Conservation (phyloP, 495 filamentous ascomycete species). For the Xylaria cubensis region DNA sequence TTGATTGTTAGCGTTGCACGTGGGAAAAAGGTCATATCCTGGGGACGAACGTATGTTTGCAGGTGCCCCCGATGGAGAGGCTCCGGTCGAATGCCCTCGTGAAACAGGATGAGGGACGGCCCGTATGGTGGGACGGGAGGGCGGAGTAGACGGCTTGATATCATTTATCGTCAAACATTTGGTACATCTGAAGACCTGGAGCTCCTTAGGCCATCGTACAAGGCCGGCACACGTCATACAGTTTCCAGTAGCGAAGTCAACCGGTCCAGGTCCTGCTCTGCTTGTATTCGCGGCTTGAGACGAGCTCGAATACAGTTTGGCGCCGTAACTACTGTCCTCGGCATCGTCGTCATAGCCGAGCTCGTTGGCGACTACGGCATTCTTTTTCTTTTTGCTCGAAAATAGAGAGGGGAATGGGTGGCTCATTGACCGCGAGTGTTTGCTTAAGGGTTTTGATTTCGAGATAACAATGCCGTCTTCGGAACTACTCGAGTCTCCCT, state of each 20-base stretch:
- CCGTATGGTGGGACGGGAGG: slow-evolving; percentile 29
- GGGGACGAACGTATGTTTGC: slow-evolving; percentile 18
- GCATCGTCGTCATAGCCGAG: slow-evolving; percentile 37
- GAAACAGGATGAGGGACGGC: slow-evolving; percentile 17
- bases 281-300: slow-evolving; percentile 36
- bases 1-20: slow-evolving; percentile 4
- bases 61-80: background rate
- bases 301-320: slow-evolving; percentile 34
- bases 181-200: slow-evolving; percentile 81
- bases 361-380: slow-evolving; percentile 30
- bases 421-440: slow-evolving; percentile 75
- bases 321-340: slow-evolving; percentile 37
- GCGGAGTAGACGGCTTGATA: slow-evolving; percentile 57
- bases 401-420: slow-evolving; percentile 75
- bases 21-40: background rate
- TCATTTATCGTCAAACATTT: slow-evolving; percentile 90
- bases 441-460: slow-evolving; percentile 41
- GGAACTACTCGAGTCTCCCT: slow-evolving; percentile 52
- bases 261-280: slow-evolving; percentile 39
- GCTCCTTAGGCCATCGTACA: slow-evolving; percentile 80
- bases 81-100: slow-evolving; percentile 27
- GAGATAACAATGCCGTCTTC: slow-evolving; percentile 47
- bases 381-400: slow-evolving; percentile 61
- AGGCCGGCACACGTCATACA: slow-evolving; percentile 84
- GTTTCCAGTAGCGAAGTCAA: slow-evolving; percentile 67